phyloP scores from a whole-genome alignment of 148 eudicot genomes.

The Chenopodium suecicum region DNA sequence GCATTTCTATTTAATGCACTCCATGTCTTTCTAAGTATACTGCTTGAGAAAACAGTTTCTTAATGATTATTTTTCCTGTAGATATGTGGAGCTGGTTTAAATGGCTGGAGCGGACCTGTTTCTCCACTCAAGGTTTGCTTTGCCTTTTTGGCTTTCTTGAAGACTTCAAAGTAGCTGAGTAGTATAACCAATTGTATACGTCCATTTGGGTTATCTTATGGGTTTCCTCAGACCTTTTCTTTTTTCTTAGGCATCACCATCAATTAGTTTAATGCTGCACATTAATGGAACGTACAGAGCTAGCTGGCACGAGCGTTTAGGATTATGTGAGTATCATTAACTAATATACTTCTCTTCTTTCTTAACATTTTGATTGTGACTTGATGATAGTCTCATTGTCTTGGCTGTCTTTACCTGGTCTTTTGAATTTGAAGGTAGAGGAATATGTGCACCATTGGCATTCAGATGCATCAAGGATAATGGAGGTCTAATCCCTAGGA shows the following conservation, averaged over 20 bases:
- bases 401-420: constrained; percentile 5
- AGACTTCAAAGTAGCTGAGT: not conserved
- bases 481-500: constrained; percentile 87
- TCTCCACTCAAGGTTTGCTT: constrained; percentile 79
- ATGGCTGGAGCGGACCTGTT: constrained; percentile 82
- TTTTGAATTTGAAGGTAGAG: constrained; percentile 48
- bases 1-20: not conserved
- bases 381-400: constrained; percentile 18
- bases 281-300: constrained; percentile 93
- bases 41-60: constrained; percentile 2
- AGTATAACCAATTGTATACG: too few relatives aligned
- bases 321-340: constrained; percentile 66
- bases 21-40: not conserved
- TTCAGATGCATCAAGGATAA: constrained; percentile 76
- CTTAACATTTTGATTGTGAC: constrained; percentile 11
- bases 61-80: constrained; percentile 35
- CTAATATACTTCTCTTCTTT: not conserved
- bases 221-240: constrained; percentile 4
- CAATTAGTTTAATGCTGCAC: constrained; percentile 55
- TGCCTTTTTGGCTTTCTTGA: constrained; percentile 9
- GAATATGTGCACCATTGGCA: constrained; percentile 63
- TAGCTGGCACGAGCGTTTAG: constrained; percentile 90
- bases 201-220: not conserved
- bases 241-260: constrained; percentile 53
- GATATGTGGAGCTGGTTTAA: constrained; percentile 89